Base-by-base conservation (phyloP, 23 red algal genomes). In the Gracilariopsis chorda region DNA sequence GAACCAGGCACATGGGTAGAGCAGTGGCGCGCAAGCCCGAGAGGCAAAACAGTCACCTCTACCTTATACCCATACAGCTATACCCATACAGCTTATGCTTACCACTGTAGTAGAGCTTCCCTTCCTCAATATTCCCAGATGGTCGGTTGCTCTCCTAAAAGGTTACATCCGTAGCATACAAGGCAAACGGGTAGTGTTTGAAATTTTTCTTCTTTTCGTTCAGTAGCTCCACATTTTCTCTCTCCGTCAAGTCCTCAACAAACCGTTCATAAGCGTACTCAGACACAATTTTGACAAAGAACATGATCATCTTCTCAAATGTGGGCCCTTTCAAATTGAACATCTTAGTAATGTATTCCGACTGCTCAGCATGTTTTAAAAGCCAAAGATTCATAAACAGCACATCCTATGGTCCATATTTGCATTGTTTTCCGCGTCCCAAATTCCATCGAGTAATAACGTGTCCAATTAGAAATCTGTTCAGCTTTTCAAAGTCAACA, bases 81-180 rank as follows among this genome's bases (percentile, higher is more conserved):
- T n/a, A n/a, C 11, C 82, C 62, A 39, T 86, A 86, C 14, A 86
- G 27, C 28, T 86, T 86, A 45, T 72, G 82, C 23, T 86, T 86
- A 36, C 82, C 61, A 36, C 63, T 86, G n/a, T 36, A 86, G 23
- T 86, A 69, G 12, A 68, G 4, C 45, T 86, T 86, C 19, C 45
- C 82, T 23, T 86, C 82, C 43, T 86, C 24, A 21, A 86, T 55
- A 65, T 41, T 72, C 34, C 56, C 63, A 51, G 12, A 13, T 20
- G 82, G 82, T 0, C 82, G 40, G 56, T 51, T 70, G 7, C 13
- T 13, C 3, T 68, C 60, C 17, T 86, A 62, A 33, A 86, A 86
- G 32, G 61, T 67, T 40, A 73, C 82, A 58, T 86, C 82, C 3
- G 61, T 86, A 3, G 62, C 82, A 34, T 57, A 86, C 8, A 40